These are phyloP conservation scores for Cephalotrichum gorgonifer DNA, from an alignment of 2,329 filamentous ascomycete species.

Conservation along the genomic window DNA sequence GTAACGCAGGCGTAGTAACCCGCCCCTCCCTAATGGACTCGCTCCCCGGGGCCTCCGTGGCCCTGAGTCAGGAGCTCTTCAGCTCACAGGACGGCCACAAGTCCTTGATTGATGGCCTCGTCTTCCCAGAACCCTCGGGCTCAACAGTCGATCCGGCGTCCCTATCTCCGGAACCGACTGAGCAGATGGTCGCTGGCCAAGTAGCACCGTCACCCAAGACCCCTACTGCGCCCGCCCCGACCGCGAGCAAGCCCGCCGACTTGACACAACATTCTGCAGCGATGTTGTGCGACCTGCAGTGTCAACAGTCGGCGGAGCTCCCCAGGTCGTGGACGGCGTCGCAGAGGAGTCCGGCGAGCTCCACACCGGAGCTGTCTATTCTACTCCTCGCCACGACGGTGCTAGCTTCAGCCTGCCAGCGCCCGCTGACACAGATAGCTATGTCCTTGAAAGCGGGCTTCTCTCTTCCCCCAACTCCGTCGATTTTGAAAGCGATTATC, in stretches of 20 bases:
- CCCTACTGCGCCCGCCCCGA: slow-evolving; percentile 13
- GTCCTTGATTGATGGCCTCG: slow-evolving; percentile 17
- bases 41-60: slow-evolving; percentile 35
- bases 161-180: slow-evolving; percentile 39
- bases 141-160: slow-evolving; percentile 52
- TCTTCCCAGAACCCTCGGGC: slow-evolving; percentile 18
- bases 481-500: slow-evolving; percentile 57
- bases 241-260: slow-evolving; percentile 50
- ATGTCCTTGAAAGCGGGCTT: slow-evolving; percentile 67
- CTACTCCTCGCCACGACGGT: slow-evolving; percentile 57
- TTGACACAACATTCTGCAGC: slow-evolving; percentile 99
- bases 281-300: slow-evolving; percentile 99
- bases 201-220: slow-evolving; percentile 4
- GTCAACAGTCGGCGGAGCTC: slow-evolving; percentile 81
- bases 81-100: slow-evolving; percentile 30
- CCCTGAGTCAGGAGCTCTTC: slow-evolving; percentile 50
- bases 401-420: slow-evolving; percentile 58
- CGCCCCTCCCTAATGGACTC: slow-evolving; percentile 30
- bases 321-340: slow-evolving; percentile 30
- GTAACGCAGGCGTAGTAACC: slow-evolving; percentile 28
- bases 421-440: slow-evolving; percentile 63
- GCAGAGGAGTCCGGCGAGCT: slow-evolving; percentile 24
- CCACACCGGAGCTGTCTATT: slow-evolving; percentile 35
- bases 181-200: slow-evolving; percentile 8
- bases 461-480: slow-evolving; percentile 60